Base-by-base conservation (phyloP, 2,329 filamentous ascomycete species). In the Aspergillus tamarii region DNA sequence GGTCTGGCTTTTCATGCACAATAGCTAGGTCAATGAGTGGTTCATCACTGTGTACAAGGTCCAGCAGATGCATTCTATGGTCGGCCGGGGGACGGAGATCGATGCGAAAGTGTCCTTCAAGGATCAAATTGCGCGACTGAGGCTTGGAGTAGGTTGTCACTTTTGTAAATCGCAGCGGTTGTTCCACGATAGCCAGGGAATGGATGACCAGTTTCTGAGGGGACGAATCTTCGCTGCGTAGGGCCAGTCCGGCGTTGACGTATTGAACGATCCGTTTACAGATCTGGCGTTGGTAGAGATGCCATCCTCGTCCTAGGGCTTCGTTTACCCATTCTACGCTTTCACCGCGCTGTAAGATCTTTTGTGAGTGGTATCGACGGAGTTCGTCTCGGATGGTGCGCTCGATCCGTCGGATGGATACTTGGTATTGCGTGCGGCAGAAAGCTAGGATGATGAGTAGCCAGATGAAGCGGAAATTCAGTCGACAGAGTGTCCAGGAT, bases 261-360 rank as follows among this genome's bases (percentile, higher is more conserved):
- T 68, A 65, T 26, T 57, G 65, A 1, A 68, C 61, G 14, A 68
- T 53, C 12, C 57, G 53, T 8, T 65, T 59, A 32, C 62, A 61
- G n/a, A 68, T 62, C 9, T 28, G 61, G 7, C 23, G 41, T 36
- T 68, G 62, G 57, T 68, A 67, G 52, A 67, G 63, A 46, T 68
- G 65, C 66, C 66, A 68, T 21, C 65, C 36, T 12, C 57, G 65
- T 9, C 57, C 59, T 1, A 68, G 21, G 12, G 63, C 32, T 4
- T 32, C 26, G n/a, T 68, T 68, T 14, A 65, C 36, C 66, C 66
- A 68, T 32, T 67, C 56, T 19, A 68, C 59, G 16, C 60, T 61
- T 26, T 68, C 66, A 11, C 66, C 66, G 1, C 26, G 60, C 8
- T 61, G 46, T 28, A 64, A 59, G 16, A 56, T 60, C 19, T 61